phyloP scores from a whole-genome alignment of 345 rosid genomes.

The Rhizophora apiculata region DNA sequence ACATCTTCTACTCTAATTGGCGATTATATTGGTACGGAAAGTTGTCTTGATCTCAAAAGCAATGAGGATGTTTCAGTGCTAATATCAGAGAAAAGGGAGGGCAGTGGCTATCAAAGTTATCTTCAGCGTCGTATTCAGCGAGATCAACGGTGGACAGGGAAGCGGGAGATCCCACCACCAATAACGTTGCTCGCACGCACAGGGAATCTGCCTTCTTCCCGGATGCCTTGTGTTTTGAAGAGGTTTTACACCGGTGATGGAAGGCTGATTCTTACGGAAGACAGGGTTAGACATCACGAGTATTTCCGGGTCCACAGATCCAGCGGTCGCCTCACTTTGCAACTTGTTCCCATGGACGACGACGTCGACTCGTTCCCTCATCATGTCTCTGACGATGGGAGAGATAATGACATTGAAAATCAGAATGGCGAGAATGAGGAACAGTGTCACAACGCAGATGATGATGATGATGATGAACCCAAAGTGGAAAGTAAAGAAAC shows the following conservation, averaged over 20 bases:
- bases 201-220: conserved; percentile 38
- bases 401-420: neutral
- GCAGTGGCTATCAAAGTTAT: neutral
- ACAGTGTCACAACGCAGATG: neutral
- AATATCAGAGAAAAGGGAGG: neutral
- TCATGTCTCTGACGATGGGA: neutral
- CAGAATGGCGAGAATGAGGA: neutral
- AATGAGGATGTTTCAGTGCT: conserved; percentile 14
- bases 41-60: conserved; percentile 56
- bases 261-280: conserved; percentile 58
- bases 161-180: conserved; percentile 64
- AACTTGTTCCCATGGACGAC: conserved; percentile 50
- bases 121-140: neutral
- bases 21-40: conserved; percentile 79
- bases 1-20: conserved; percentile 40
- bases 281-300: conserved; percentile 60
- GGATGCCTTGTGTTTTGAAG: conserved; percentile 64
- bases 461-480: neutral
- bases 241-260: conserved; percentile 66
- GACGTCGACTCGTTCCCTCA: conserved; percentile 9
- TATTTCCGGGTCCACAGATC: conserved; percentile 60
- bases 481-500: conserved; percentile 2
- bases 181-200: conserved; percentile 57
- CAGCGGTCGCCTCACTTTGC: conserved; percentile 68
- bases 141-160: conserved; percentile 11